phyloP scores from a whole-genome alignment of 257 asterid species.

The Asclepias syriaca region DNA sequence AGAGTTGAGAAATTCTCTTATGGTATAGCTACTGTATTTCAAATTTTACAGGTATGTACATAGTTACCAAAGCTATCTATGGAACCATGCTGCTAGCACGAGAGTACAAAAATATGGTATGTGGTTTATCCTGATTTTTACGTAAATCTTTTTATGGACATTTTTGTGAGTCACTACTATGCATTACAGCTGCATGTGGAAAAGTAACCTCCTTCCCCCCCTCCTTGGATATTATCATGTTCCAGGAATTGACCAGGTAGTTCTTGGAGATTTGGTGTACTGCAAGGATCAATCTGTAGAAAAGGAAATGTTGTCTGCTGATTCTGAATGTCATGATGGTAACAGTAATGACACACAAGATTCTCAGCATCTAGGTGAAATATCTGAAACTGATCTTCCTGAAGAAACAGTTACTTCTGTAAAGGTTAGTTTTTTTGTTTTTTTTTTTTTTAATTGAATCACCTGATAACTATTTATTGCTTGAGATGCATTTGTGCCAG shows the following conservation, averaged over 20 bases:
- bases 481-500: background rate
- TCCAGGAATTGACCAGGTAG: conserved; percentile 63
- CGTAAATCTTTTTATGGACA: background rate
- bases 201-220: background rate
- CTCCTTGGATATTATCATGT: conserved; percentile 11
- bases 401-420: conserved; percentile 42
- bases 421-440: conserved; percentile 45
- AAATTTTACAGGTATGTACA: conserved; percentile 74
- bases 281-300: conserved; percentile 51
- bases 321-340: conserved; percentile 42
- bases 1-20: too few relatives aligned
- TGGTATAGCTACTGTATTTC: conserved; percentile 21
- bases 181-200: background rate
- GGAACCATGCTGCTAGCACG: conserved; percentile 94
- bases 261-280: conserved; percentile 85
- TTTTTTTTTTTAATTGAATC: background rate
- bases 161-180: background rate
- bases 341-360: conserved; percentile 29
- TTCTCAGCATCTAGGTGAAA: conserved; percentile 43
- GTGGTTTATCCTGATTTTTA: conserved; percentile 7
- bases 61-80: conserved; percentile 91
- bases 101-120: conserved; percentile 81
- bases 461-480: background rate
- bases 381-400: conserved; percentile 47
- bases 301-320: conserved; percentile 29